phyloP scores from a whole-genome alignment of 805 yeast genomes.

The Saturnispora quitensis region DNA sequence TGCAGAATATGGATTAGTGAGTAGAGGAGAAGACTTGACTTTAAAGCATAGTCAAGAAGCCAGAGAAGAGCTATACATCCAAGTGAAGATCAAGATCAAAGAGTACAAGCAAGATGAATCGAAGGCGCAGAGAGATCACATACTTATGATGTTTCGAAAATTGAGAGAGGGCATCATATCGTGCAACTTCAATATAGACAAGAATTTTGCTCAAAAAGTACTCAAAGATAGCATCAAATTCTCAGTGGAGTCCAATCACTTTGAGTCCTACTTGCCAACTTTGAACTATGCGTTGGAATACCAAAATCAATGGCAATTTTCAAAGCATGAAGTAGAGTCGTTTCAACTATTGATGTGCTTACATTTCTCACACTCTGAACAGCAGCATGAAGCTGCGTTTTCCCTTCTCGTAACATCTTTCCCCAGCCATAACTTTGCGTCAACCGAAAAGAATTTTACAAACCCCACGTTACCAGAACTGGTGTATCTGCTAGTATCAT shows the following conservation, averaged over 20 bases:
- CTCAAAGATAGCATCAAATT: conserved; percentile 39
- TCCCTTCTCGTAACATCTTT: conserved; percentile 12
- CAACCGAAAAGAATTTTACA: neutral
- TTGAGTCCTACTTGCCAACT: conserved; percentile 47
- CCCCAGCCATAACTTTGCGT: neutral
- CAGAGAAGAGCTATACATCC: conserved; percentile 32
- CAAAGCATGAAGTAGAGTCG: conserved; percentile 29
- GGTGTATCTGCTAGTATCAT: neutral
- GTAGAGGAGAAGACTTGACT: conserved; percentile 49
- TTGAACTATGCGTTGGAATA: conserved; percentile 32
- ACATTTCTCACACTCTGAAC: conserved; percentile 36
- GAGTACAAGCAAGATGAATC: conserved; percentile 1
- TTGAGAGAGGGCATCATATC: conserved; percentile 45
- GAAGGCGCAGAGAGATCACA: conserved; percentile 19
- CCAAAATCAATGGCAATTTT: conserved; percentile 11
- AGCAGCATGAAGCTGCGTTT: conserved; percentile 28
- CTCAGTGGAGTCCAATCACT: conserved; percentile 37
- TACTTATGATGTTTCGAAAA: conserved; percentile 36
- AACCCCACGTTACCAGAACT: neutral
- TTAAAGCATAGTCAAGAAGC: conserved; percentile 37
- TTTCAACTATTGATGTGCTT: conserved; percentile 34
- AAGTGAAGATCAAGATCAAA: conserved; percentile 26
- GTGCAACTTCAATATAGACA: conserved; percentile 21
- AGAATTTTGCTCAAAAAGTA: conserved; percentile 35
- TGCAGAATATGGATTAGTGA: conserved; percentile 42